Percentiles rank a stretch among this genome's conserved stretches.
phyloP scores from a whole-genome alignment of 805 yeast species.

The Monosporozyma siamensis region DNA sequence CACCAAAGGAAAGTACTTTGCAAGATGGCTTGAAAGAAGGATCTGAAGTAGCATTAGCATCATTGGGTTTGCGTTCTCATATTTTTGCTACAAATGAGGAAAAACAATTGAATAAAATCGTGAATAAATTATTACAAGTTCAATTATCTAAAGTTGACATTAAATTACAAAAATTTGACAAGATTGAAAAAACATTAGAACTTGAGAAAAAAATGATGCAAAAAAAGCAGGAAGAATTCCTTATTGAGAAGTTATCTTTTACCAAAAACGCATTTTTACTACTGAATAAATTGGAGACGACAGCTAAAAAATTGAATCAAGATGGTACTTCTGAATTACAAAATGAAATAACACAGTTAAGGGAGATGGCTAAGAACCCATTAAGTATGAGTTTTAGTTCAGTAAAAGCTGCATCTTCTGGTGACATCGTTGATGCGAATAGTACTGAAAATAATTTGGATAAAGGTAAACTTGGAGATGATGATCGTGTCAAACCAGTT shows the following conservation, averaged over 20 bases:
- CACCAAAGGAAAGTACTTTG: too few relatives aligned
- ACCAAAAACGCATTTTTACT: constrained; percentile 48
- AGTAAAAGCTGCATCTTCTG: neutral
- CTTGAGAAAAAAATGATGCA: constrained; percentile 51
- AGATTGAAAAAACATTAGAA: constrained; percentile 57
- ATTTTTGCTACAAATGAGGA: constrained; percentile 75
- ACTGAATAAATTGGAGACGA: constrained; percentile 31
- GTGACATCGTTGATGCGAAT: neutral
- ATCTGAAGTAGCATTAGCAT: constrained; percentile 60
- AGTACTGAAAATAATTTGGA: constrained; percentile 31
- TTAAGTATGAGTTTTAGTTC: constrained; percentile 19
- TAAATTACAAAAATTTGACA: constrained; percentile 49
- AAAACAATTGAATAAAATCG: constrained; percentile 55
- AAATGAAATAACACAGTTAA: constrained; percentile 18
- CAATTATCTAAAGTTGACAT: constrained; percentile 56
- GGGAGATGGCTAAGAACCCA: constrained; percentile 27
- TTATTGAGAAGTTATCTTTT: constrained; percentile 57
- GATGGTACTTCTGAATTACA: constrained; percentile 6
- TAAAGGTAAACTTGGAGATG: constrained; percentile 11
- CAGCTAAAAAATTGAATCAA: constrained; percentile 12
- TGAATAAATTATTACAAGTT: constrained; percentile 49
- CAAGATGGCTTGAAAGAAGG: constrained; percentile 42
- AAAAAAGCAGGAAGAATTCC: constrained; percentile 56
- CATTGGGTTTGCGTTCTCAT: constrained; percentile 70
- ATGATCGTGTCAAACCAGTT: constrained; percentile 40